phyloP scores from a whole-genome alignment of 495 filamentous ascomycete genomes.

The Aspergillus avenaceus region DNA sequence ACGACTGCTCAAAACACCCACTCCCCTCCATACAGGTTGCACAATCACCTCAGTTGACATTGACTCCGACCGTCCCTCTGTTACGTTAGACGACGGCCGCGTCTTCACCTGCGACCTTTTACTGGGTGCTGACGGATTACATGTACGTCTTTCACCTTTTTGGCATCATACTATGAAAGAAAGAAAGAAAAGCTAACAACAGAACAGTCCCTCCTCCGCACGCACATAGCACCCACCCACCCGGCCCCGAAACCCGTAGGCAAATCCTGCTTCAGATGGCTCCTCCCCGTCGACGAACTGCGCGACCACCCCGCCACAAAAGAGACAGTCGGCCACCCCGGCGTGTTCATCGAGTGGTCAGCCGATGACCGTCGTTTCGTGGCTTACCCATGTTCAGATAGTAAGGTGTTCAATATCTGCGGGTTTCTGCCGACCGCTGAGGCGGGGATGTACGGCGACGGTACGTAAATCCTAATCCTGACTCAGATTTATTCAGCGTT shows the following conservation, averaged over 20 bases:
- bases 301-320: slow-evolving; percentile 7
- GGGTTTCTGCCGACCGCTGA: slow-evolving; percentile 23
- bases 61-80: slow-evolving; percentile 25
- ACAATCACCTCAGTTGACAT: slow-evolving; percentile 48
- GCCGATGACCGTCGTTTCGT: slow-evolving; percentile 20
- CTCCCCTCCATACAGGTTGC: slow-evolving; percentile 49
- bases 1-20: slow-evolving; percentile 26
- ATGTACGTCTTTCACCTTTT: slow-evolving; percentile 12
- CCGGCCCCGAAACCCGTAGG: slow-evolving; percentile 17
- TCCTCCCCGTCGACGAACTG: slow-evolving; percentile 17
- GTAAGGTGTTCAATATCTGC: slow-evolving; percentile 22
- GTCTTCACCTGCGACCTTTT: slow-evolving; percentile 50
- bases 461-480: slow-evolving; percentile 6
- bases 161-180: not conserved
- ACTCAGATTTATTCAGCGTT: too few species aligned
- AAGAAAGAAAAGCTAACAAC: not conserved
- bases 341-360: slow-evolving; percentile 26
- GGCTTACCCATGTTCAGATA: slow-evolving; percentile 27
- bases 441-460: slow-evolving; percentile 7
- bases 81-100: slow-evolving; percentile 45
- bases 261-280: slow-evolving; percentile 27
- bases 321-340: slow-evolving; percentile 13
- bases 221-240: slow-evolving; percentile 13
- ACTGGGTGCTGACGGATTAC: slow-evolving; percentile 57
- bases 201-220: slow-evolving; percentile 21